Evolutionary conservation across 371 early-diverging fungal species (phyloP).

Genomic region (Cokeromyces recurvatus): DNA sequence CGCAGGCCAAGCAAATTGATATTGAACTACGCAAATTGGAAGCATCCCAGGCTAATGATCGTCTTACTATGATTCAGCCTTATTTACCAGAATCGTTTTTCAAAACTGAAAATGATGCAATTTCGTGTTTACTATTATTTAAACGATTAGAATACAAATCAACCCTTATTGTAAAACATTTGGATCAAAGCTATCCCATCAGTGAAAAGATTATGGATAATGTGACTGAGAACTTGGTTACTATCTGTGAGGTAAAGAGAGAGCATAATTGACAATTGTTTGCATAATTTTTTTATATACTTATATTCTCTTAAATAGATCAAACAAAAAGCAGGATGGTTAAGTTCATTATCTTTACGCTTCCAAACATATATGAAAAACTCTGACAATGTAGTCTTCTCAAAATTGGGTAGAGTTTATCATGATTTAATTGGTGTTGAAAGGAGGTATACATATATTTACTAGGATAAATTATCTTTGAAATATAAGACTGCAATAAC

Average conservation of each 20-base stretch:
- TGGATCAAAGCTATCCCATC: conserved; percentile 66
- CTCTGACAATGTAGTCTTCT: conserved; percentile 66
- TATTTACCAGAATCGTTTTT: conserved; percentile 86
- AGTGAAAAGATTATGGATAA: conserved; percentile 54
- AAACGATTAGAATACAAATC: conserved; percentile 80
- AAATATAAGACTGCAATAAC: no score
- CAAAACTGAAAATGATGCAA: conserved; percentile 74
- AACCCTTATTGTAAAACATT: conserved; percentile 67
- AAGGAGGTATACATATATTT: conserved; percentile 41
- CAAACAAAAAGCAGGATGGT: conserved; percentile 64
- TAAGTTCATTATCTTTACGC: conserved; percentile 61
- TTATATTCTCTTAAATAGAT: conserved; percentile 30
- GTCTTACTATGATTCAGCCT: conserved; percentile 62
- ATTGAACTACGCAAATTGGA: conserved; percentile 86
- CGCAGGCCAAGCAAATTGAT: conserved; percentile 86
- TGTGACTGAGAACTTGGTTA: conserved; percentile 45
- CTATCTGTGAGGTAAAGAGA: conserved; percentile 50
- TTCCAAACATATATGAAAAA: conserved; percentile 66
- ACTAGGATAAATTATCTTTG: no score
- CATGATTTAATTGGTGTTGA: conserved; percentile 71
- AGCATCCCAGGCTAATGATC: conserved; percentile 74
- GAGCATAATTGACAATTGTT: no score
- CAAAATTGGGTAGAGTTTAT: conserved; percentile 62
- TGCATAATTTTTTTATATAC: not conserved
- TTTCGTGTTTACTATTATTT: conserved; percentile 69